phyloP scores from a whole-genome alignment of 1,284 basidiomycete genomes.

The Moesziomyces antarcticus region DNA sequence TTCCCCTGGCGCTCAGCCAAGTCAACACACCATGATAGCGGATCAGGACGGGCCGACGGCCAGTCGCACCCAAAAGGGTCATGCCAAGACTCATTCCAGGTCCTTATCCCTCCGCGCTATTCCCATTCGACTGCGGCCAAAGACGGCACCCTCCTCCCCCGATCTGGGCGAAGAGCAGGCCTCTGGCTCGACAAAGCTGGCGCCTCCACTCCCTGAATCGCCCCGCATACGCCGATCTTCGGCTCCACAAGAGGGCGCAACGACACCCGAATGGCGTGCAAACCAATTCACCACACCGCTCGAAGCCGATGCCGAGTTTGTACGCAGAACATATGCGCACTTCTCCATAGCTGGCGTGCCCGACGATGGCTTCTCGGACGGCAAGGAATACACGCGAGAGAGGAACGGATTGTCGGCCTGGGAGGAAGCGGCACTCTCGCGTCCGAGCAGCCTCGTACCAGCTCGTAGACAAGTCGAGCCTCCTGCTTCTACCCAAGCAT shows the following conservation, averaged over 20 bases:
- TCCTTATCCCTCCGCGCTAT: slow-evolving; percentile 25
- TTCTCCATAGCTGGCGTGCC: slow-evolving; percentile 55
- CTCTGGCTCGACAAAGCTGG: slow-evolving; percentile 8
- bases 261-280: slow-evolving; percentile 16
- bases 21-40: background rate
- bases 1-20: too few species aligned
- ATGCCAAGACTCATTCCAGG: slow-evolving; percentile 16
- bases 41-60: background rate
- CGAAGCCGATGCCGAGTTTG: slow-evolving; percentile 57
- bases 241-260: slow-evolving; percentile 30
- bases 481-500: background rate
- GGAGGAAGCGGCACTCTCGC: slow-evolving; percentile 43
- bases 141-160: slow-evolving; percentile 12
- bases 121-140: slow-evolving; percentile 18
- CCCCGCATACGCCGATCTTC: slow-evolving; percentile 30
- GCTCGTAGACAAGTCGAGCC: slow-evolving; percentile 1
- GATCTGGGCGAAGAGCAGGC: slow-evolving; percentile 6
- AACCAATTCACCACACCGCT: slow-evolving; percentile 29
- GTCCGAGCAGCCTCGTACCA: slow-evolving; percentile 10
- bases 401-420: slow-evolving; percentile 42
- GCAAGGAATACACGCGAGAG: slow-evolving; percentile 62
- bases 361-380: slow-evolving; percentile 60
- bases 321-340: slow-evolving; percentile 61
- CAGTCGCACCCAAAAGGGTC: slow-evolving; percentile 3
- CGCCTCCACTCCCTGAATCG: slow-evolving; percentile 14